Evolutionary conservation across 2,329 filamentous ascomycete genomes (phyloP), one percentile per base, ranked within the genome.

Genomic region (Didymosphaeria variabile): DNA sequence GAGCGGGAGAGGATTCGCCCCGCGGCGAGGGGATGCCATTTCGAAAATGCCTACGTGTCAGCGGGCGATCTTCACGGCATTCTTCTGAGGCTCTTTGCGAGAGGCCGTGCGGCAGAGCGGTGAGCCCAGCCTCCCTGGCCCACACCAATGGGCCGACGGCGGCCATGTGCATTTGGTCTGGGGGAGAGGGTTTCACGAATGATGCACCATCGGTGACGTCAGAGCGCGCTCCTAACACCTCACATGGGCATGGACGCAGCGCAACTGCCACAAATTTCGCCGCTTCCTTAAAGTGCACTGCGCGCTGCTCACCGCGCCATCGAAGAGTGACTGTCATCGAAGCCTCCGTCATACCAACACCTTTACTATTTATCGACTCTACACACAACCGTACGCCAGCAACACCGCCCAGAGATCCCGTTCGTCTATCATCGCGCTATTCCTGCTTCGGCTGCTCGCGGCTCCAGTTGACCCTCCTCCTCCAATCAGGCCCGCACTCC

Each of bases 401-500:
- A 45, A 40, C 42, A 29, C 42, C 55, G 47, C 42, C 53, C 42
- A 45, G 19, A 45, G 42, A 40, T 44, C 57, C 46, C 60, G 17
- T n/a, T 61, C 44, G 56, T 62, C 63, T 64, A 62, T 57, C 63
- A 66, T 60, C 55, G 66, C 68, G 61, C 72, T 69, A 73, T 67
- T 58, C 65, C 61, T 52, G 17, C 63, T 66, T 63, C 65, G 64
- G 68, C 68, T 59, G 61, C 51, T 52, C 59, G 63, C 61, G 57
- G 46, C 54, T 52, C 55, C 62, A 53, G 58, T 58, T 59, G 56
- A 60, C 38, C 45, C 49, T 51, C 59, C 55, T 64, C 60, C 67
- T 64, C 75, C 74, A 78, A 78, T 78, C 75, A 76, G 65, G 55
- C 63, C 58, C 57, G 57, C 55, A 65, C 54, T 62, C 67, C 60